Base-by-base conservation (phyloP, 2,329 filamentous ascomycete species). In the Colletotrichum acutatum region DNA sequence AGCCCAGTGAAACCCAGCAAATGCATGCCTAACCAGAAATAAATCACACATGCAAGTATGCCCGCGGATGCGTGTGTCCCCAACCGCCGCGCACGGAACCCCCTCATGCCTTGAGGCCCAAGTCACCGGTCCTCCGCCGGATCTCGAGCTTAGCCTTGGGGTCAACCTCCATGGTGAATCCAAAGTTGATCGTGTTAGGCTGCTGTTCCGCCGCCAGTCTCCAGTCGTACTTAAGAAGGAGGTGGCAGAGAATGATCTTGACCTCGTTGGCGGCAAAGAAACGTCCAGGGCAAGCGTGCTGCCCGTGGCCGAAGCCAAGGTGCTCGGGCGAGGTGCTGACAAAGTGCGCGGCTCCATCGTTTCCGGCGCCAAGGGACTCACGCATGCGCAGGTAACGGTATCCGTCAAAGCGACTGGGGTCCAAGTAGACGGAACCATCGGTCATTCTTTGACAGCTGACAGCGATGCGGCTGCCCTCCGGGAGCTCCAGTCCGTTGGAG, bases 261-360 rank as follows among this genome's bases (percentile, higher is more conserved):
- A 84, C 78, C 75, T 83, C 79, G 68, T 81, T 80, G 19, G 76
- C 77, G 1, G 82, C 82, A 76, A 83, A 83, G 74, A 83, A 84
- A 5, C 83, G 75, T 0, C 83, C 83, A 0, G 83, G 83, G 69
- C 83, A 84, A 1, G 83, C 79, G 68, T 83, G 80, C 26, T 75
- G 75, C 6, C 83, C 83, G 67, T 83, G 78, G 2, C 83, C 83
- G 64, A 84, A 85, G 11, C 74, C 76, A 11, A 81, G 61, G 9
- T 75, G 75, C 11, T 82, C 77, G 2, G 76, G 71, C 4, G 72
- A 77, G 4, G 79, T 80, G 19, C 77, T 78, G 2, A 81, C 80
- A 28, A 80, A 81, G 59, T 82, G 80, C 22, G 77, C 74, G 2
- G 76, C 67, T 56, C 66, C 68, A n/a, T 75, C 71, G 28, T 71